phyloP scores from a whole-genome alignment of 305 asterid species.

The Fraxinus baroniana region DNA sequence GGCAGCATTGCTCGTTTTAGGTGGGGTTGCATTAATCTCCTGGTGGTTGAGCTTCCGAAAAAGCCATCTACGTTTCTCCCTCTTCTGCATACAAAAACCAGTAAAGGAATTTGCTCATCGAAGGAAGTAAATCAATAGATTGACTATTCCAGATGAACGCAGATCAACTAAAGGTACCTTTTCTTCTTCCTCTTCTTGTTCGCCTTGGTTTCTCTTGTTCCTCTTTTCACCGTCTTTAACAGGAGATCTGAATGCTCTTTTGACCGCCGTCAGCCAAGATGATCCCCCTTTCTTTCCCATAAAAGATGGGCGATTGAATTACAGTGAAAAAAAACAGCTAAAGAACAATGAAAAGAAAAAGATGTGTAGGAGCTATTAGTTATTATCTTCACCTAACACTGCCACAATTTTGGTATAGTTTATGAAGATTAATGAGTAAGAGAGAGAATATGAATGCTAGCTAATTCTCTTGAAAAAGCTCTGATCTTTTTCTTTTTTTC shows the following conservation, averaged over 20 bases:
- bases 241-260: constrained; percentile 49
- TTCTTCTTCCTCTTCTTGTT: constrained; percentile 33
- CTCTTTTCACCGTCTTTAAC: constrained; percentile 32
- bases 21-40: constrained; percentile 1
- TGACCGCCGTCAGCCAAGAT: constrained; percentile 48
- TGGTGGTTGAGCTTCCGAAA: constrained; percentile 21
- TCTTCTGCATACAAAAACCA: constrained; percentile 26
- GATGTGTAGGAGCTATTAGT: neutral
- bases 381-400: neutral
- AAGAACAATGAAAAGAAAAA: neutral
- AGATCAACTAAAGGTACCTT: constrained; percentile 15
- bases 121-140: neutral
- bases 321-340: neutral
- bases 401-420: neutral
- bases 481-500: neutral
- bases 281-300: constrained; percentile 34
- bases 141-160: neutral
- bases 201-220: constrained; percentile 16
- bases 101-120: neutral
- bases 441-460: neutral
- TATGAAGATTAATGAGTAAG: neutral
- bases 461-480: neutral
- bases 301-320: neutral
- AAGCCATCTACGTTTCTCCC: constrained; percentile 32
- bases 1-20: neutral